phyloP scores from a whole-genome alignment of 768 basidiomycete species.

The Xerocomellus chrysenteron region DNA sequence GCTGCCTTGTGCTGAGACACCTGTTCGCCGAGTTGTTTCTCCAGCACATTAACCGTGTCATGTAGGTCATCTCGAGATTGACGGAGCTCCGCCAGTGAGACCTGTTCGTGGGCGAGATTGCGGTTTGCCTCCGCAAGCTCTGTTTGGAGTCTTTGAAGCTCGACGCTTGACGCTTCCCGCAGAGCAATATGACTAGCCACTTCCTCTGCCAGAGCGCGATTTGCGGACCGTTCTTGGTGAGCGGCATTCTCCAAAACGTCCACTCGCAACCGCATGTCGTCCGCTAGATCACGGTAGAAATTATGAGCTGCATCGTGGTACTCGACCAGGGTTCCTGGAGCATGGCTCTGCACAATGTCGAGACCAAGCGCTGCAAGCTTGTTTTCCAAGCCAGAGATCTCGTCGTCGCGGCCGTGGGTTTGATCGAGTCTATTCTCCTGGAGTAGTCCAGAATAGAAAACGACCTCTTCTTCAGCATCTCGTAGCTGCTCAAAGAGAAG shows the following conservation, averaged over 20 bases:
- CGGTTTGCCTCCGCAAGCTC: conserved; percentile 33
- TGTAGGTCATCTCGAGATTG: conserved; percentile 25
- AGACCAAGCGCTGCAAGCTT: conserved; percentile 16
- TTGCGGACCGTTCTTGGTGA: conserved; percentile 17
- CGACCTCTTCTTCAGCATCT: conserved; percentile 17
- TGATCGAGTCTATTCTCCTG: conserved; percentile 5
- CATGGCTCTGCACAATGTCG: conserved; percentile 16
- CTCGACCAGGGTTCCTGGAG: conserved; percentile 10
- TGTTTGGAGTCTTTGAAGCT: conserved; percentile 40
- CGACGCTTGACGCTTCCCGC: conserved; percentile 42
- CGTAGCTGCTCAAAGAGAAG: conserved; percentile 34
- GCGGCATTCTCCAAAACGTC: conserved; percentile 6
- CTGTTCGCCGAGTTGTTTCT: conserved; percentile 33
- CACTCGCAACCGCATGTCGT: conserved; percentile 32
- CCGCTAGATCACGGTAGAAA: conserved; percentile 38
- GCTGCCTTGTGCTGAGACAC: conserved; percentile 34
- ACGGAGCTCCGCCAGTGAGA: conserved; percentile 15
- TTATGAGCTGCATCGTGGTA: conserved; percentile 26
- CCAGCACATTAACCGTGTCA: conserved; percentile 25
- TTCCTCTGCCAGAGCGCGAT: conserved; percentile 30
- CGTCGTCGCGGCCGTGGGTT: neutral
- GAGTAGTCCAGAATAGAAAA: conserved; percentile 12
- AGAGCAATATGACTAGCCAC: conserved; percentile 41
- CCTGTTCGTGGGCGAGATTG: conserved; percentile 22
- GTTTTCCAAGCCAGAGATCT: conserved; percentile 15